A percentile compares a stretch with the other conserved stretches of the same genome.
Conservation (phyloP, 2,329 filamentous ascomycete species). For the Cordyceps pruinosa region DNA sequence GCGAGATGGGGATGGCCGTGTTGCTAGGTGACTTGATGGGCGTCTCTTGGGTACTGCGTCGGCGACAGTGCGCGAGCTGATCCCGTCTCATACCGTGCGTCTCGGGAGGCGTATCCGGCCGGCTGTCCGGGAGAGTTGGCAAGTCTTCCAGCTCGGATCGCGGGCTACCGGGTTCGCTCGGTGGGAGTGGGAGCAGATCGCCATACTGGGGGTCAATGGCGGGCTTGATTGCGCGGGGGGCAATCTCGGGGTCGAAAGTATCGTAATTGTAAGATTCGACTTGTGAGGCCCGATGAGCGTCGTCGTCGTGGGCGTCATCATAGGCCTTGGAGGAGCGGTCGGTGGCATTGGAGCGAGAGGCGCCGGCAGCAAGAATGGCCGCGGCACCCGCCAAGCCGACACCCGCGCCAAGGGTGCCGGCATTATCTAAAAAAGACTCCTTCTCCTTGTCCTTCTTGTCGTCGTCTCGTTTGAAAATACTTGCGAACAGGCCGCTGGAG, state of each 20-base stretch:
- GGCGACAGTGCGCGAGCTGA: slow-evolving; percentile 38
- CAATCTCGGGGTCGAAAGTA: slow-evolving; percentile 51
- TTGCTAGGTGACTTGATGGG: slow-evolving; percentile 46
- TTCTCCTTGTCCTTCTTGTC: slow-evolving; percentile 31
- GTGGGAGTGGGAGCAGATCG: slow-evolving; percentile 57
- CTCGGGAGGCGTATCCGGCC: slow-evolving; percentile 49
- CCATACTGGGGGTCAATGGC: slow-evolving; percentile 61
- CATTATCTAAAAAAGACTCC: slow-evolving; percentile 66
- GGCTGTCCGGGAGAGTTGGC: slow-evolving; percentile 52
- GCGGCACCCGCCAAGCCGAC: slow-evolving; percentile 53
- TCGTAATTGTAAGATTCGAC: slow-evolving; percentile 20
- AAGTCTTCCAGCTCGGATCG: slow-evolving; percentile 25
- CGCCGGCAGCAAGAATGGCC: slow-evolving; percentile 33
- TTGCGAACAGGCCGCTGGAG: slow-evolving; percentile 40
- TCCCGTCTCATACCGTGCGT: slow-evolving; percentile 36
- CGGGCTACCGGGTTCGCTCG: slow-evolving; percentile 49
- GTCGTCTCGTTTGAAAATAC: slow-evolving; percentile 38
- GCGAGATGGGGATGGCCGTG: slow-evolving; percentile 51
- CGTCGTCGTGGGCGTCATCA: slow-evolving; percentile 14
- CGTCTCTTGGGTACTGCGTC: slow-evolving; percentile 41
- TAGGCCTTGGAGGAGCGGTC: slow-evolving; percentile 20
- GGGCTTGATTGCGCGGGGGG: slow-evolving; percentile 51
- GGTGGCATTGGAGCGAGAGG: slow-evolving; percentile 29
- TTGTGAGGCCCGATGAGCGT: slow-evolving; percentile 13
- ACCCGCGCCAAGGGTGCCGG: slow-evolving; percentile 64